Conservation (phyloP, 768 basidiomycete genomes). For the Clavulina sp. region DNA sequence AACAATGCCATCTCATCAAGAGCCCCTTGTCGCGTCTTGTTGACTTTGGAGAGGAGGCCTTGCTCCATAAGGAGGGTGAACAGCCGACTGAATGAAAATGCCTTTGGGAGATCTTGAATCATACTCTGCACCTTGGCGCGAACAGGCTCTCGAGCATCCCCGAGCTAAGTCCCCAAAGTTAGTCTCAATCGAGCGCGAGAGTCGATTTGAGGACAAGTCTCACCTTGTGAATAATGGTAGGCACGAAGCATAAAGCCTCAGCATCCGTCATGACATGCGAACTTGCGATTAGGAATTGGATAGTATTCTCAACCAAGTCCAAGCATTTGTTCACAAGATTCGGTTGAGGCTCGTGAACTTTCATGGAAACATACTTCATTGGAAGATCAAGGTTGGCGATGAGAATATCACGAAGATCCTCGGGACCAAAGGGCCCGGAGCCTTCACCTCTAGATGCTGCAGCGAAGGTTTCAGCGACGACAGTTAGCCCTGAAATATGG, state of each 20-base stretch:
- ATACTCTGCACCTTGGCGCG: constrained; percentile 67
- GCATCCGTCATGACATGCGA: constrained; percentile 68
- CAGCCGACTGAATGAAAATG: constrained; percentile 85
- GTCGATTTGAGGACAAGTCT: not conserved
- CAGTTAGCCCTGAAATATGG: constrained; percentile 57
- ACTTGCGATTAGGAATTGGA: constrained; percentile 53
- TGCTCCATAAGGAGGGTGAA: constrained; percentile 78
- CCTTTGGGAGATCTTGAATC: constrained; percentile 67
- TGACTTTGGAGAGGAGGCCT: constrained; percentile 77
- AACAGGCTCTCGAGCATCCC: constrained; percentile 75
- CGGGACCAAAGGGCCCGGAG: constrained; percentile 26
- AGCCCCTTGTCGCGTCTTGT: constrained; percentile 76
- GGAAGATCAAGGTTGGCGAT: constrained; percentile 81
- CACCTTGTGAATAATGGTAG: constrained; percentile 81
- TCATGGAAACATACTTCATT: constrained; percentile 85
- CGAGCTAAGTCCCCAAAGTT: constrained; percentile 47
- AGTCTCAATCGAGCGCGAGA: constrained; percentile 1
- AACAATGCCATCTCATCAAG: constrained; percentile 66
- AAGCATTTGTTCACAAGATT: constrained; percentile 76
- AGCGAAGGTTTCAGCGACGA: constrained; percentile 59
- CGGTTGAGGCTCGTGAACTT: constrained; percentile 78
- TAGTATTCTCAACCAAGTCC: constrained; percentile 64
- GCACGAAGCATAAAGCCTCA: constrained; percentile 77
- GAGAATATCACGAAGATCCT: constrained; percentile 42
- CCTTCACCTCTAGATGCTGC: constrained; percentile 39